Evolutionary conservation across 1,284 basidiomycete genomes (phyloP).

Genomic region (Flammula alnicola): DNA sequence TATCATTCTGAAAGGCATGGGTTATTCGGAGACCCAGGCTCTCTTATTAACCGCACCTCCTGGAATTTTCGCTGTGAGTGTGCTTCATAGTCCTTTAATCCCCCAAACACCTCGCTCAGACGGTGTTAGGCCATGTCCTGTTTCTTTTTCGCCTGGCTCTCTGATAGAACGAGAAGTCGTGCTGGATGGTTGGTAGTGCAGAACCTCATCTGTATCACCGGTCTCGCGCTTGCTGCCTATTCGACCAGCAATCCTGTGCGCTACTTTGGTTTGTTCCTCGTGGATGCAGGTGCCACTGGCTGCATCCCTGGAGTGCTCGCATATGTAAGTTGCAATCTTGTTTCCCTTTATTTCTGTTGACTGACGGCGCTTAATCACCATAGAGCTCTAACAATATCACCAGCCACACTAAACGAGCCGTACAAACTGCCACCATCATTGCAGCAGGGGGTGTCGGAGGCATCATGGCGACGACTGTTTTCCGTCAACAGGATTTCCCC

Average conservation of each 20-base stretch:
- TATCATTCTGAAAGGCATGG: constrained; percentile 26
- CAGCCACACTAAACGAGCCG: constrained; percentile 31
- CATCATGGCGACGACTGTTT: constrained; percentile 33
- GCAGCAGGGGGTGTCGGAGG: constrained; percentile 33
- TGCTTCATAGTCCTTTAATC: neutral
- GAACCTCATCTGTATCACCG: constrained; percentile 27
- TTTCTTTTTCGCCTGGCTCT: constrained; percentile 31
- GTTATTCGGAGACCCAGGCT: constrained; percentile 16
- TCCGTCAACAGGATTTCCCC: constrained; percentile 29
- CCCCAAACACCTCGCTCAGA: neutral
- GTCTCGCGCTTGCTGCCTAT: constrained; percentile 29
- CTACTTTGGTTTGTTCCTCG: constrained; percentile 32
- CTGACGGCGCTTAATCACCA: too few relatives aligned
- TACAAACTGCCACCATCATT: constrained; percentile 31
- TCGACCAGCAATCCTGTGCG: constrained; percentile 22
- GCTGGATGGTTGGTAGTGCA: constrained; percentile 29
- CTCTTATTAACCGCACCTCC: constrained; percentile 25
- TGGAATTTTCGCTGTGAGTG: constrained; percentile 23
- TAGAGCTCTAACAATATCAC: constrained; percentile 29
- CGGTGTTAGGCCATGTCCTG: constrained; percentile 25
- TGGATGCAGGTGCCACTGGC: constrained; percentile 28
- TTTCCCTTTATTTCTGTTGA: too few relatives aligned
- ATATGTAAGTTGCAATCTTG: too few relatives aligned
- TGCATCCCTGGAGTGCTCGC: constrained; percentile 29
- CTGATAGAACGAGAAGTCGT: constrained; percentile 31